Conservation (phyloP, 768 basidiomycete genomes). For the Russula lepida region DNA sequence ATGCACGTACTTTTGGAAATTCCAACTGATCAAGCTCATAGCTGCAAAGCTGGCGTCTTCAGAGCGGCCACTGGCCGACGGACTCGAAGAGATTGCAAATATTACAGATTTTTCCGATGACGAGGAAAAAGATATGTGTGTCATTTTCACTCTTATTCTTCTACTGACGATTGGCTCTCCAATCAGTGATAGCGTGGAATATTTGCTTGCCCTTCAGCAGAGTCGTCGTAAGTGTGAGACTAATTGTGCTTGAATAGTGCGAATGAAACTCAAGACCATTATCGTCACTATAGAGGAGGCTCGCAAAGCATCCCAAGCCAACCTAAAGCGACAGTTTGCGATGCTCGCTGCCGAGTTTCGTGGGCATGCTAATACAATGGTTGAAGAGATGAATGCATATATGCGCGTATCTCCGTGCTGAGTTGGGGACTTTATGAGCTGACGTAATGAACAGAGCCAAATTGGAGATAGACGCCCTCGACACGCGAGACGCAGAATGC, state of each 20-base stretch:
- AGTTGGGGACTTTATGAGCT: not conserved
- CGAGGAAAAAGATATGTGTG: slow-evolving; percentile 2
- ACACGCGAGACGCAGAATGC: not conserved
- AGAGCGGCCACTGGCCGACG: not conserved
- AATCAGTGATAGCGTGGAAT: slow-evolving; percentile 9
- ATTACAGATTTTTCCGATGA: not conserved
- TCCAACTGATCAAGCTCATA: not conserved
- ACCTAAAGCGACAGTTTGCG: slow-evolving; percentile 11
- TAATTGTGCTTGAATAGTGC: too few relatives aligned
- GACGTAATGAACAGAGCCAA: slow-evolving; percentile 4
- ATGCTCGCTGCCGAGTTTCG: slow-evolving; percentile 5
- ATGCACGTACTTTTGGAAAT: not conserved
- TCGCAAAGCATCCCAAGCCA: not conserved
- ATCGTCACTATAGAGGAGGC: not conserved
- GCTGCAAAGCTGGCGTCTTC: not conserved
- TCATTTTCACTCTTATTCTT: not conserved
- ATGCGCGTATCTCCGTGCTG: slow-evolving; percentile 11
- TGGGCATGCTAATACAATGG: slow-evolving; percentile 6
- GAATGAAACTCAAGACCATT: not conserved
- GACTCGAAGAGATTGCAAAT: not conserved
- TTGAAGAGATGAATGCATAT: slow-evolving; percentile 17
- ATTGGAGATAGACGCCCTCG: not conserved
- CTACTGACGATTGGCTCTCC: not conserved
- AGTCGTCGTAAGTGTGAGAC: slow-evolving; percentile 11
- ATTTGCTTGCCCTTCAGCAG: slow-evolving; percentile 5